Percentiles rank a stretch among this genome's conserved stretches.
phyloP scores from a whole-genome alignment of 257 asterid species.

The Nicotiana otophora region DNA sequence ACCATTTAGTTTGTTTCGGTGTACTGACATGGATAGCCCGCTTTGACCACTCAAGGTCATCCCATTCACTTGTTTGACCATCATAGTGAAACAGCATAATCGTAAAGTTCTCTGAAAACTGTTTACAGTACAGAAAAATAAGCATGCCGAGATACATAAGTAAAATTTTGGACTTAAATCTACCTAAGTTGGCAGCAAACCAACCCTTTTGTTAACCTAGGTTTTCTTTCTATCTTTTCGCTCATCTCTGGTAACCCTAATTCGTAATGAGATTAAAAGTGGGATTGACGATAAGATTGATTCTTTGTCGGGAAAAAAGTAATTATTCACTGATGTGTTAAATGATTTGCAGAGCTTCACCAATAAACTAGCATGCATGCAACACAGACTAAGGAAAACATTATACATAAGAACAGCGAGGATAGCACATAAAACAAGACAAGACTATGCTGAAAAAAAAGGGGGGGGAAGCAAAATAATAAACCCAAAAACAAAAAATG shows the following conservation, averaged over 20 bases:
- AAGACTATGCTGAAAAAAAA: background rate
- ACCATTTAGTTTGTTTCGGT: slow-evolving; percentile 85
- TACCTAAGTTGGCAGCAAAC: background rate
- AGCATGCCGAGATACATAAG: background rate
- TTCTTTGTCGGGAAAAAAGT: background rate
- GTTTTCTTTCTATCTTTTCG: background rate
- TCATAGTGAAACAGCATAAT: slow-evolving; percentile 86
- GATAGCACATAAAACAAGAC: background rate
- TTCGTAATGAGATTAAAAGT: background rate
- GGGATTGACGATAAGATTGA: background rate
- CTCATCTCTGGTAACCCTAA: background rate
- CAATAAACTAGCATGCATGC: background rate
- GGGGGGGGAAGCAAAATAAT: background rate
- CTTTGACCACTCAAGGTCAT: slow-evolving; percentile 87
- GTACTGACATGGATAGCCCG: slow-evolving; percentile 77
- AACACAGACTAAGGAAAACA: background rate
- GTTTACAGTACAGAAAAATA: slow-evolving; percentile 14
- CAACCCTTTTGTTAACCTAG: background rate
- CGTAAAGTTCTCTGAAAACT: slow-evolving; percentile 86
- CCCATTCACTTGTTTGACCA: slow-evolving; percentile 89
- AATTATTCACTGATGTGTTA: background rate
- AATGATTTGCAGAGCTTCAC: background rate
- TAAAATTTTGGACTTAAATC: background rate
- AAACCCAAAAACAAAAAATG: background rate
- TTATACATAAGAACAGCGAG: background rate